Conservation (phyloP, 208 protist species). For the Wallacemonas rigidus region DNA sequence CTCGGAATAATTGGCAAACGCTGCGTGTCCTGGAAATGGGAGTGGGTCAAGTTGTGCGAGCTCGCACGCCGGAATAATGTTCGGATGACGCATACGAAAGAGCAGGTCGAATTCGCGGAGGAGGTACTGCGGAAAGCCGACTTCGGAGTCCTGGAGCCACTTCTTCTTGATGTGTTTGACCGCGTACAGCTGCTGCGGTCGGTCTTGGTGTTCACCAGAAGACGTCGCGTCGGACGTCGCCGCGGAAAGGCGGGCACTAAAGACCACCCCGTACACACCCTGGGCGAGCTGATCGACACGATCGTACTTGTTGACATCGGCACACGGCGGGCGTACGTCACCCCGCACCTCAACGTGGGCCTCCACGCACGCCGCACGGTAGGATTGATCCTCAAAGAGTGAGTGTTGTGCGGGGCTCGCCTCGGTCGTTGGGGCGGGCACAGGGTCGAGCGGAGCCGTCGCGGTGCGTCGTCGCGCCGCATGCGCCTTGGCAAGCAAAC, state of each 20-base stretch:
- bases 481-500: neutral
- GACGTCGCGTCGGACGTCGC: too few species aligned
- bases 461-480: too few species aligned
- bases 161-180: constrained; percentile 84
- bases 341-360: constrained; percentile 44
- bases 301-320: constrained; percentile 64
- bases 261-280: constrained; percentile 88
- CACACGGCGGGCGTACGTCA: constrained; percentile 38
- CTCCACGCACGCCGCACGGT: constrained; percentile 19
- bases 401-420: neutral
- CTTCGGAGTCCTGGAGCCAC: constrained; percentile 71
- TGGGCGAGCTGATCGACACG: constrained; percentile 52
- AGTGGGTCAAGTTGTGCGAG: constrained; percentile 50
- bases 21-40: neutral
- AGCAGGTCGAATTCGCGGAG: constrained; percentile 87
- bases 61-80: constrained; percentile 62
- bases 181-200: constrained; percentile 32
- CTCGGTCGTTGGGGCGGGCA: neutral
- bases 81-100: constrained; percentile 76
- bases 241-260: constrained; percentile 34
- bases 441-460: neutral
- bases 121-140: constrained; percentile 83
- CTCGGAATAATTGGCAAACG: neutral
- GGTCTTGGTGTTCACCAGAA: too few species aligned
- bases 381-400: constrained; percentile 28